These are phyloP conservation scores for Rhazya stricta DNA, from an alignment of 257 asterid genomes.

Conservation along the genomic window DNA sequence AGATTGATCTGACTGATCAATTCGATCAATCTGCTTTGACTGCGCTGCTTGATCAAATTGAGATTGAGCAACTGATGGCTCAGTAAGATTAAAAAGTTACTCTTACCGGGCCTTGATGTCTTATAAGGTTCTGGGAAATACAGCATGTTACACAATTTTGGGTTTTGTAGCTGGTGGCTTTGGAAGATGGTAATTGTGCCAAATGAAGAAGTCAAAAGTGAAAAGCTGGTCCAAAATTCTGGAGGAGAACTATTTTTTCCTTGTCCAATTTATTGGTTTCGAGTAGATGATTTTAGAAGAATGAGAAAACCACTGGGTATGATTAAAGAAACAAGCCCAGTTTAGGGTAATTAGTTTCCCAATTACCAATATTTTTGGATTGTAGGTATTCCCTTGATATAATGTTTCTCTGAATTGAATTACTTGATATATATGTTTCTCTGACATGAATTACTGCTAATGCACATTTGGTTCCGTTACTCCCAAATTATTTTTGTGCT, in stretches of 20 bases:
- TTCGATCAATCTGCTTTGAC: conserved; percentile 51
- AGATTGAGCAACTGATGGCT: conserved; percentile 67
- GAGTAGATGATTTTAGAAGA: conserved; percentile 35
- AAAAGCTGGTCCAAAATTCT: conserved; percentile 25
- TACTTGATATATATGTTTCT: conserved; percentile 5
- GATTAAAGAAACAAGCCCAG: conserved; percentile 23
- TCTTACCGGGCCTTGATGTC: conserved; percentile 28
- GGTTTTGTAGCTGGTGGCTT: conserved; percentile 30
- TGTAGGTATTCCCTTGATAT: conserved; percentile 21
- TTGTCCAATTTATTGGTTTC: conserved; percentile 39
- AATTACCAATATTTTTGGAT: conserved; percentile 37
- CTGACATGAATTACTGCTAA: conserved; percentile 11
- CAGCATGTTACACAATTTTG: conserved; percentile 25
- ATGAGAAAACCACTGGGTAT: conserved; percentile 35
- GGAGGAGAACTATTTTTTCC: conserved; percentile 30
- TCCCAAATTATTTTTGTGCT: conserved; percentile 26
- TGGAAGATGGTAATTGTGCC: conserved; percentile 29
- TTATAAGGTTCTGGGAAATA: conserved; percentile 23
- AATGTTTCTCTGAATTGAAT: conserved; percentile 9
- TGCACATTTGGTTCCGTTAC: conserved; percentile 21
- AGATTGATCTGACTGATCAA: conserved; percentile 45
- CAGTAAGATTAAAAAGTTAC: conserved; percentile 30
- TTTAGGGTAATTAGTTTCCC: conserved; percentile 28
- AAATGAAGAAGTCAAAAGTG: conserved; percentile 12
- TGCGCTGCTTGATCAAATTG: conserved; percentile 70